phyloP scores from a whole-genome alignment of 768 basidiomycete genomes.

The Mycena rosella region DNA sequence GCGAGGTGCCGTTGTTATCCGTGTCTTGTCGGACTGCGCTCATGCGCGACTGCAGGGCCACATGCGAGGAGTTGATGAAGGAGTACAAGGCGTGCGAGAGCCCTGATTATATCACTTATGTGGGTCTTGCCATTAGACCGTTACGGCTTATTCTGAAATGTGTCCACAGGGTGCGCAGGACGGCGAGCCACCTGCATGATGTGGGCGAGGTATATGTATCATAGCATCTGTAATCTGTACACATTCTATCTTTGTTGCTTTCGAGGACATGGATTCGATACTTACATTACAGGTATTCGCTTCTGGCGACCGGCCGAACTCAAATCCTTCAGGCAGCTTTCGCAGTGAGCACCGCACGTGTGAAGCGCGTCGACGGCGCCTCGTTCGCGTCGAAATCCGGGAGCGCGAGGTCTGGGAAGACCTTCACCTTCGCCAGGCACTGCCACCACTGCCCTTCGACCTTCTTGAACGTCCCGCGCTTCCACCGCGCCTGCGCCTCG shows the following conservation, averaged over 20 bases:
- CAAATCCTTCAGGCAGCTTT: background rate
- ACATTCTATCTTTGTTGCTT: constrained; percentile 29
- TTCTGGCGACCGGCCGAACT: no score
- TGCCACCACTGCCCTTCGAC: constrained; percentile 34
- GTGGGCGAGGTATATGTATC: constrained; percentile 19
- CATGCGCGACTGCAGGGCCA: constrained; percentile 64
- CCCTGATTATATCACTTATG: constrained; percentile 93
- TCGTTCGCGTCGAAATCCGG: constrained; percentile 30
- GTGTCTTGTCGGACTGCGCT: background rate
- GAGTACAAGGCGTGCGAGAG: constrained; percentile 98
- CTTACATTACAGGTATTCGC: no score
- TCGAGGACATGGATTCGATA: no score
- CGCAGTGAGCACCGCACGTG: constrained; percentile 5
- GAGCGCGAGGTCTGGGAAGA: constrained; percentile 31
- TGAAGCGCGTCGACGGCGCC: constrained; percentile 24
- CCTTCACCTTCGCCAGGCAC: constrained; percentile 35
- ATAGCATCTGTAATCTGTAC: constrained; percentile 26
- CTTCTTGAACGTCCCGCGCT: constrained; percentile 27
- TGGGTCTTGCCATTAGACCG: constrained; percentile 46
- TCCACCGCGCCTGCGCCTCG: constrained; percentile 24
- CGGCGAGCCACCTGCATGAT: constrained; percentile 39
- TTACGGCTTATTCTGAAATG: background rate
- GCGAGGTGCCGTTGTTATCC: constrained; percentile 72
- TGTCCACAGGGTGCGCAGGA: constrained; percentile 45
- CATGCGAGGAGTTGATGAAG: constrained; percentile 88